Percentiles rank a stretch among this genome's conserved stretches.
Conservation (phyloP, 2,329 filamentous ascomycete species). For the Penicillium sp. region DNA sequence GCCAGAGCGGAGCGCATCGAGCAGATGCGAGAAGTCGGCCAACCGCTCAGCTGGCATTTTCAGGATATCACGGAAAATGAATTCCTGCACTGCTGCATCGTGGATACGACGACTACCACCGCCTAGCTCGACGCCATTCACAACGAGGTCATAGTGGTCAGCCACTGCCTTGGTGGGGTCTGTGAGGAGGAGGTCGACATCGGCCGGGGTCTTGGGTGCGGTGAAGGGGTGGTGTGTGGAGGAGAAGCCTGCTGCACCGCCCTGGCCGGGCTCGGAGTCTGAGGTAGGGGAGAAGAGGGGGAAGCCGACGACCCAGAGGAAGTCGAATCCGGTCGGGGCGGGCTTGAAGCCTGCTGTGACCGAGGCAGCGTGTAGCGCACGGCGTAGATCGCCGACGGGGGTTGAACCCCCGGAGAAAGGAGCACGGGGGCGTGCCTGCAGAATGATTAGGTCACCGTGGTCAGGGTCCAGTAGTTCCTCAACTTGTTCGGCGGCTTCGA, state of each 20-base stretch:
- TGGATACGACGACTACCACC: conserved; percentile 94
- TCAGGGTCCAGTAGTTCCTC: conserved; percentile 54
- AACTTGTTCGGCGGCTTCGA: conserved; percentile 61
- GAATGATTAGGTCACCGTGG: conserved; percentile 73
- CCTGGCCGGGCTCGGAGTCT: conserved; percentile 71
- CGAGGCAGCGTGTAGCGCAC: conserved; percentile 65
- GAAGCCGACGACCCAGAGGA: conserved; percentile 86
- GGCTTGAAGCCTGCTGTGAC: conserved; percentile 60
- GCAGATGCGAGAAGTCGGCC: conserved; percentile 78
- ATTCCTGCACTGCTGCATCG: conserved; percentile 75
- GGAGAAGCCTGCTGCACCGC: conserved; percentile 73
- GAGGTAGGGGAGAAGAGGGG: conserved; percentile 80
- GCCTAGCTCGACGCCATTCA: conserved; percentile 92
- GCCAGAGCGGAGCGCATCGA: conserved; percentile 76
- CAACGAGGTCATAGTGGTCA: conserved; percentile 92
- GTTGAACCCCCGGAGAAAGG: conserved; percentile 71
- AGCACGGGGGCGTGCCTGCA: conserved; percentile 70
- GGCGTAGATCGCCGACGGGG: conserved; percentile 68
- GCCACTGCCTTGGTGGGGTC: conserved; percentile 71
- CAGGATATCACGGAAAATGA: conserved; percentile 78
- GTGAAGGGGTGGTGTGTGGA: conserved; percentile 97
- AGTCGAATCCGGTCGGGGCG: conserved; percentile 55
- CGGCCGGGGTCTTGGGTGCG: conserved; percentile 67
- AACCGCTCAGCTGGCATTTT: conserved; percentile 71
- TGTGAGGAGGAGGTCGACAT: conserved; percentile 70